These are phyloP conservation scores for Nymphaea thermarum DNA, from an alignment of 164 flowering plant genomes.

Conservation along the genomic window DNA sequence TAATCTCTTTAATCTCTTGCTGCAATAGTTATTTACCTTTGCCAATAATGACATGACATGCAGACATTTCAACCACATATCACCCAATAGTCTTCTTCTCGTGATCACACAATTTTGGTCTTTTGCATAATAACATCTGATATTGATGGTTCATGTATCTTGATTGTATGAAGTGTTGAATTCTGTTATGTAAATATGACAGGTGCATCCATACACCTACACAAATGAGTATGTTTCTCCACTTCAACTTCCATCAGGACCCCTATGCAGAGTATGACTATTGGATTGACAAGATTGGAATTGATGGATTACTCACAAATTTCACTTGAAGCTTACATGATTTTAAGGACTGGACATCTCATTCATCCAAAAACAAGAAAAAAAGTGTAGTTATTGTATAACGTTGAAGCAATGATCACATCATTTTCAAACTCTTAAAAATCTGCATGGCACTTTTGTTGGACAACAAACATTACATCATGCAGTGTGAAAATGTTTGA, in stretches of 20 bases:
- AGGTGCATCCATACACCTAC: constrained; percentile 97
- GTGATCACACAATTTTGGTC: too few relatives aligned
- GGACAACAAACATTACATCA: too few relatives aligned
- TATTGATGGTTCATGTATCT: background rate
- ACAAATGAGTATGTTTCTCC: constrained; percentile 68
- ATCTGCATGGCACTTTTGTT: too few relatives aligned
- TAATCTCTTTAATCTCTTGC: too few relatives aligned
- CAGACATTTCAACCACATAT: too few relatives aligned
- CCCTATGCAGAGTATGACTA: constrained; percentile 68
- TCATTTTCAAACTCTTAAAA: background rate
- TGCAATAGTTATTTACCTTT: background rate
- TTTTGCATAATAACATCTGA: too few relatives aligned
- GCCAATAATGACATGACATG: too few relatives aligned
- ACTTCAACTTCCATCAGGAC: constrained; percentile 68
- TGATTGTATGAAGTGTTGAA: background rate
- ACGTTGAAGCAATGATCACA: background rate
- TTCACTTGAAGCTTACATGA: constrained; percentile 82
- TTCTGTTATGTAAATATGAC: constrained; percentile 2
- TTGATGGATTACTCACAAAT: constrained; percentile 95
- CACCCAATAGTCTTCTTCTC: too few relatives aligned
- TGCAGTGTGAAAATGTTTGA: too few relatives aligned
- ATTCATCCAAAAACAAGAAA: background rate
- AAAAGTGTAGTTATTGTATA: background rate
- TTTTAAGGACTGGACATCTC: constrained; percentile 55
- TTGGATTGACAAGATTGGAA: constrained; percentile 73